Conservation (phyloP, 768 basidiomycete genomes). For the Tylopilus rubrobrunneus region DNA sequence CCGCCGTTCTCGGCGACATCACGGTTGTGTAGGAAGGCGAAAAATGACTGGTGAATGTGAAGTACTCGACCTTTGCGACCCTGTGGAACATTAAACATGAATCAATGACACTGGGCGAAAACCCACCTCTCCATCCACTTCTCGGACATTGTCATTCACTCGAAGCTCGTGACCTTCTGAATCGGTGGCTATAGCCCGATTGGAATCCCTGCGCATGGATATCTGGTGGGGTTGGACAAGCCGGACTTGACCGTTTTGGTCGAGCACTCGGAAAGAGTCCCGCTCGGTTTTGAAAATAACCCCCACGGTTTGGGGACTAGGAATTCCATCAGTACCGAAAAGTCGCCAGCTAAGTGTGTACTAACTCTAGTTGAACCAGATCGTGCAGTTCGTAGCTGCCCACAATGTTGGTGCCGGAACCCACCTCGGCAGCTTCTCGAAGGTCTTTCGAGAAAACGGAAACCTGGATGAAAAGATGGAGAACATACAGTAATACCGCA, state of each 20-base stretch:
- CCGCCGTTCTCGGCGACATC: slow-evolving; percentile 90
- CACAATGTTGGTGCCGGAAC: slow-evolving; percentile 83
- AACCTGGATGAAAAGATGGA: slow-evolving; percentile 47
- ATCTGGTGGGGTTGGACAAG: slow-evolving; percentile 93
- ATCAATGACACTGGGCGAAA: background rate
- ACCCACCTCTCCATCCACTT: slow-evolving; percentile 81
- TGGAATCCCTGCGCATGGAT: slow-evolving; percentile 81
- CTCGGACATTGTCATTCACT: slow-evolving; percentile 88
- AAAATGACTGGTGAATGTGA: slow-evolving; percentile 92
- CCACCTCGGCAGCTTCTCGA: slow-evolving; percentile 95
- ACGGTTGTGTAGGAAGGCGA: slow-evolving; percentile 91
- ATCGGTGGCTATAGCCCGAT: slow-evolving; percentile 84
- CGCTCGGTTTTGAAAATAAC: slow-evolving; percentile 98
- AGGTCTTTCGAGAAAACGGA: slow-evolving; percentile 97
- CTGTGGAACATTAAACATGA: slow-evolving; percentile 34
- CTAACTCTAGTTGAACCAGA: slow-evolving; percentile 93
- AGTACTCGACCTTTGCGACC: slow-evolving; percentile 84
- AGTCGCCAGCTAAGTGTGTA: slow-evolving; percentile 9
- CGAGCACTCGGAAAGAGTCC: slow-evolving; percentile 92
- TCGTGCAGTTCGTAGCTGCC: slow-evolving; percentile 97
- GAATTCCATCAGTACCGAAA: slow-evolving; percentile 10
- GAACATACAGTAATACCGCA: background rate
- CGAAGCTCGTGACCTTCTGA: slow-evolving; percentile 83
- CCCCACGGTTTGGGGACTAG: slow-evolving; percentile 87
- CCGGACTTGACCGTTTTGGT: slow-evolving; percentile 88